A percentile compares a stretch with the other conserved stretches of the same genome.
These are phyloP conservation scores for Leccinum subspadiceum DNA, from an alignment of 1,284 basidiomycete species.

Conservation along the genomic window DNA sequence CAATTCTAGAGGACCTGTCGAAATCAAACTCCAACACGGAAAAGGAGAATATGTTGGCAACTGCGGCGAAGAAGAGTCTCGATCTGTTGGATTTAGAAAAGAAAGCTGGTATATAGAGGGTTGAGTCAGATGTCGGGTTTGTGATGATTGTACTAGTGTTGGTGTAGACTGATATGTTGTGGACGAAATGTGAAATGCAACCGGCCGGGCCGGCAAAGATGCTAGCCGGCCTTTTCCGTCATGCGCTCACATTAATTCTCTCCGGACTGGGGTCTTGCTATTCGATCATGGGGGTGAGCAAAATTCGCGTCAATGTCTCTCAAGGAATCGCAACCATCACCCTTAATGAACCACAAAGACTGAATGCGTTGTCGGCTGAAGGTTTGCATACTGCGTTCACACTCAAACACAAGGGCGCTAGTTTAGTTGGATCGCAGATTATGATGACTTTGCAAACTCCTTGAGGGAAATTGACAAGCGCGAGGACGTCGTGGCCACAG, in stretches of 20 bases:
- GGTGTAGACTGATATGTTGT: not conserved
- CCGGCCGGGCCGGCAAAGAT: not conserved
- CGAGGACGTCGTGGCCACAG: slow-evolving; percentile 60
- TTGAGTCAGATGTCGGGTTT: not conserved
- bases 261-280: not conserved
- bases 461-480: slow-evolving; percentile 57
- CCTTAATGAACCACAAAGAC: slow-evolving; percentile 54
- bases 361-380: slow-evolving; percentile 60
- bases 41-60: slow-evolving; percentile 47
- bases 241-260: not conserved
- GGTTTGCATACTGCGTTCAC: slow-evolving; percentile 37
- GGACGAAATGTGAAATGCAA: not conserved
- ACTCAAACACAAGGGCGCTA: not conserved
- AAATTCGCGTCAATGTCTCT: slow-evolving; percentile 47
- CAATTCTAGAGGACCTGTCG: slow-evolving; percentile 51
- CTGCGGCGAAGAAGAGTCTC: slow-evolving; percentile 42
- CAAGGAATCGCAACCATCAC: slow-evolving; percentile 68
- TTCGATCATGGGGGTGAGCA: slow-evolving; percentile 31
- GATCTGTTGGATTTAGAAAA: slow-evolving; percentile 45
- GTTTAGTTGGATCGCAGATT: slow-evolving; percentile 42
- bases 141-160: not conserved
- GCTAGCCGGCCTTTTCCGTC: slow-evolving; percentile 1
- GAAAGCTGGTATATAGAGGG: not conserved
- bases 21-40: slow-evolving; percentile 29
- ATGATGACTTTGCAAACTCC: slow-evolving; percentile 56